Evolutionary conservation across 176 grass and related monocot genomes (phyloP), one percentile per base, ranked within the genome.

Genomic region (Oryza punctata): DNA sequence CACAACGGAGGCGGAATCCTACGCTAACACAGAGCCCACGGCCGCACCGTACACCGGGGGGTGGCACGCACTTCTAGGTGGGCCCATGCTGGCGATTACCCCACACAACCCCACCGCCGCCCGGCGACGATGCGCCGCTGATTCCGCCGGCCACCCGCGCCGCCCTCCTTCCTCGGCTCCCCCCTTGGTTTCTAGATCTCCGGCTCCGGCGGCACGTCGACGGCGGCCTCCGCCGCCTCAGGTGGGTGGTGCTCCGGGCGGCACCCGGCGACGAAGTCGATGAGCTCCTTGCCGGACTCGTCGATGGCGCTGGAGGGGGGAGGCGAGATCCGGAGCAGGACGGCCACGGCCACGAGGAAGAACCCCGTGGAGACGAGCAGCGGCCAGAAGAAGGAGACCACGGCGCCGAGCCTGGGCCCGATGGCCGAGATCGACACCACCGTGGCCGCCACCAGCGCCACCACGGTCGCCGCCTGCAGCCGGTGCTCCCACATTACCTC

Each of bases 381-480:
- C 59, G 93, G 93, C 88, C 90, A 90, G 87, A 92, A 95, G 82
- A 92, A 95, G 76, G 93, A 65, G 37, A 92, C 73, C 61, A 92
- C 85, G 82, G 64, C 75, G 76, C 85, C 10, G 65, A 92, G 81
- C 40, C 76, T 70, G 46, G 85, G 88, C 57, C 81, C 85, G 75
- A 90, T 18, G 65, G 67, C 76, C 65, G 86, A 85, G 79, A 90
- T 12, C 68, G 90, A 92, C 70, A 92, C 69, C 74, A 82, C 66
- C n/a, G 85, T 41, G 52, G 73, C 80, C 1, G 90, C 90, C 5
- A 95, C 65, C 7, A 92, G 4, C 23, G 90, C 93, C 49, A 91
- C 90, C 44, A 67, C 85, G 18, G 79, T 75, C 30, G 86, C 88
- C 6, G 71, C 82, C 29, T 82, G 79, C 69, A 88, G 23, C 15